Evolutionary conservation across 1,284 basidiomycete genomes (phyloP), one percentile per base, ranked within the genome.

Genomic region (Boletus calvinii): DNA sequence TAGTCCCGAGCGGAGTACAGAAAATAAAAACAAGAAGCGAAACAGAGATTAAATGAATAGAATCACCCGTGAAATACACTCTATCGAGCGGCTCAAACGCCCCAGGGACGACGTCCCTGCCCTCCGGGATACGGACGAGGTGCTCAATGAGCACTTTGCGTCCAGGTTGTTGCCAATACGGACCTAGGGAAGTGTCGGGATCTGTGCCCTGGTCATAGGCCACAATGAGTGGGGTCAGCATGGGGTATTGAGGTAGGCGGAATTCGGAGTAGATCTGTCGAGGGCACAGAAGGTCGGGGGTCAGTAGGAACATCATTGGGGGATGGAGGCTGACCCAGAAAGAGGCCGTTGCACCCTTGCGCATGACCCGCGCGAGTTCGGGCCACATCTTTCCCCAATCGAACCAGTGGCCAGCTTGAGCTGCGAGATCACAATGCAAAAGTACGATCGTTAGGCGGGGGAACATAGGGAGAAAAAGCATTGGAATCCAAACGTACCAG

Each of bases 351-450:
- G 90, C 92, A 15, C 84, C 80, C 1, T 77, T 78, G 36, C 80
- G 76, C 46, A 94, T 69, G 3, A 89, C 76, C 2, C 87, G 76
- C 2, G 76, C 75, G 2, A 85, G 71, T 65, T 92, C 84, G 0
- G 76, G 78, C 88, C 92, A 94, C 6, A 87, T 75, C 54, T 75
- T 78, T 4, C 68, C 64, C 77, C 88, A 90, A 62, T 93, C 77
- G 64, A 94, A 94, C 92, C 92, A 94, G 66, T 96, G 92, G 0
- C 84, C 83, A 0, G 92, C 85, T 71, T 93, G 92, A 1, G 87
- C 90, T 87, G 54, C 3, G 37, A 29, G 40, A 17, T 20, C 18
- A 30, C 5, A 3, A 11, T 11, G 48, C 20, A 6, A 30, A 49
- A 17, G 15, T 3, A 34, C 20, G n/a, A 46, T 20, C 13, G 35